These are phyloP conservation scores for Globisporangium nagaii DNA, from an alignment of 352 stramenopile species.

Conservation along the genomic window DNA sequence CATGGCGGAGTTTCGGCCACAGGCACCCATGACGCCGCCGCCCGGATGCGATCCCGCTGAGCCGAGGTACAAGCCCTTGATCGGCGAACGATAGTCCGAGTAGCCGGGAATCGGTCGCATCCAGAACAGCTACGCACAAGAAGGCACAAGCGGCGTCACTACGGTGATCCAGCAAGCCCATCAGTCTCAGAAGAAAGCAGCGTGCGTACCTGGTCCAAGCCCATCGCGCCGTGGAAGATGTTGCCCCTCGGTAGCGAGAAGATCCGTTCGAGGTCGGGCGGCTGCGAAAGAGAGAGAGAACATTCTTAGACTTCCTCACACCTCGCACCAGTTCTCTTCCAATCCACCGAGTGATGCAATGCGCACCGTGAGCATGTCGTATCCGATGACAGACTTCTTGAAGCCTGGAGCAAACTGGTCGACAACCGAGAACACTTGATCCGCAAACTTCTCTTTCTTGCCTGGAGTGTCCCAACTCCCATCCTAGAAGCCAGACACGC, in stretches of 20 bases:
- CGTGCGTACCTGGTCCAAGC: constrained; percentile 69
- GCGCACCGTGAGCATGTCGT: constrained; percentile 83
- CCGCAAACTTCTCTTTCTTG: constrained; percentile 77
- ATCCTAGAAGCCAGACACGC: constrained; percentile 24
- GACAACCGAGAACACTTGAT: constrained; percentile 83
- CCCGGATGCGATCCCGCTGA: constrained; percentile 84
- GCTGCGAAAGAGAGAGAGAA: constrained; percentile 23
- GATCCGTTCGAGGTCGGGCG: constrained; percentile 80
- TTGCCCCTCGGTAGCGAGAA: constrained; percentile 87
- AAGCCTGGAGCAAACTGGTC: constrained; percentile 87
- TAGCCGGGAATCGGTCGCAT: constrained; percentile 80
- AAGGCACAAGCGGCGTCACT: background rate
- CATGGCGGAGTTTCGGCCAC: constrained; percentile 78
- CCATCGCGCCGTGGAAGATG: constrained; percentile 89
- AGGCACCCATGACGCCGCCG: constrained; percentile 89
- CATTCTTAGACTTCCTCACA: too few relatives aligned
- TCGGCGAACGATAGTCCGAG: constrained; percentile 77
- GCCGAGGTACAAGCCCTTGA: constrained; percentile 82
- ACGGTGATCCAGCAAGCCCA: too few relatives aligned
- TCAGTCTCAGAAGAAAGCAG: background rate
- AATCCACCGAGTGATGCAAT: too few relatives aligned
- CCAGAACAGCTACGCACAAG: constrained; percentile 65
- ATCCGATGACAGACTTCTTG: constrained; percentile 72
- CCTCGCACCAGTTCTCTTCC: too few relatives aligned
- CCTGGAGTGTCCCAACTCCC: constrained; percentile 67